These are phyloP conservation scores for Tephrocybe sp. DNA, from an alignment of 768 basidiomycete genomes.

Conservation along the genomic window DNA sequence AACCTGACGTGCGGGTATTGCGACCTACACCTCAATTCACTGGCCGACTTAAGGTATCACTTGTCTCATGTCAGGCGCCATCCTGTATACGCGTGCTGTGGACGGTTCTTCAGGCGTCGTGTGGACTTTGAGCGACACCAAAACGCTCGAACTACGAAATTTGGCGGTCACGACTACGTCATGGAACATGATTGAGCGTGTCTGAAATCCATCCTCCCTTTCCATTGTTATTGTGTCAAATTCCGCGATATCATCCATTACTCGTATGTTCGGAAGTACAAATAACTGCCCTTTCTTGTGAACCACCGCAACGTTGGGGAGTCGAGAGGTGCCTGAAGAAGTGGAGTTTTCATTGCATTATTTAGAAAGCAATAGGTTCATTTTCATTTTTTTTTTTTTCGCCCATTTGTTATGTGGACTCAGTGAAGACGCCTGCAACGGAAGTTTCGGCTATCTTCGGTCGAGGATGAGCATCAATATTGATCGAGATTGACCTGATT, in stretches of 20 bases:
- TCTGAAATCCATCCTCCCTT: too few species aligned
- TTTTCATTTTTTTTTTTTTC: too few species aligned
- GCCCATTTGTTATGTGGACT: too few species aligned
- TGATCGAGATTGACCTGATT: neutral
- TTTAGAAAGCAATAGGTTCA: too few species aligned
- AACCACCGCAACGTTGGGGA: too few species aligned
- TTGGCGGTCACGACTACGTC: conserved; percentile 8
- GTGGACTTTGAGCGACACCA: conserved; percentile 23
- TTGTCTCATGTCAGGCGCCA: conserved; percentile 22
- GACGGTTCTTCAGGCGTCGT: conserved; percentile 23
- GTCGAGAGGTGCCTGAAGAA: too few species aligned
- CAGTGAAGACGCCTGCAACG: too few species aligned
- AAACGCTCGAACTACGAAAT: neutral
- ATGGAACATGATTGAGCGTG: conserved; percentile 5
- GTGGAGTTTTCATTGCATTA: too few species aligned
- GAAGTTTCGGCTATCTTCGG: conserved; percentile 10
- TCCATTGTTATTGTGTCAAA: too few species aligned
- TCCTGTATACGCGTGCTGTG: conserved; percentile 25
- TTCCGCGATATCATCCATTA: too few species aligned
- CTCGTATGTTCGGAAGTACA: too few species aligned
- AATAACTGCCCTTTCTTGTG: too few species aligned
- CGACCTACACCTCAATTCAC: conserved; percentile 19
- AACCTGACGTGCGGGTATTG: conserved; percentile 27
- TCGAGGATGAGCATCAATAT: conserved; percentile 1
- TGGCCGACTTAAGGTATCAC: conserved; percentile 25